Conservation (phyloP, 2,329 filamentous ascomycete genomes). For the Orbilia oligospora region DNA sequence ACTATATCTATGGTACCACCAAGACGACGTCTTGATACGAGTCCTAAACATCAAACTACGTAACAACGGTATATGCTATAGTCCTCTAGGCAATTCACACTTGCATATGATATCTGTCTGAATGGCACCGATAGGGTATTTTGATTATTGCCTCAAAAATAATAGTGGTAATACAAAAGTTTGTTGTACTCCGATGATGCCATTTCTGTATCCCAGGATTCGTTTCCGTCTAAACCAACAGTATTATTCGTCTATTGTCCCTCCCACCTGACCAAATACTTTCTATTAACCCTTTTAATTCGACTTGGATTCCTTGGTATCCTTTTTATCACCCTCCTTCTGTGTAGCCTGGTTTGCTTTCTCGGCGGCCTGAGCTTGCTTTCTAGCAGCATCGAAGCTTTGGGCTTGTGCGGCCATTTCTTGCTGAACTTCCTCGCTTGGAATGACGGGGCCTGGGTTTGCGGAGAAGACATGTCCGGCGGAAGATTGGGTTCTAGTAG, state of each 20-base stretch:
- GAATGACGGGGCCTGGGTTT: conserved; percentile 38
- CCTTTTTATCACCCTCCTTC: conserved; percentile 28
- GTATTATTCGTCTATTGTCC: background rate
- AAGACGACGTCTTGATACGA: too few species aligned
- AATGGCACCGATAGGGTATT: background rate
- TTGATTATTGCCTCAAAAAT: background rate
- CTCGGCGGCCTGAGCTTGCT: conserved; percentile 15
- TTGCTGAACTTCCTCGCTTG: conserved; percentile 25
- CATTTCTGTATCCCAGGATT: background rate
- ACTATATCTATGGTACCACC: too few species aligned
- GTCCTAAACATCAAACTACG: too few species aligned
- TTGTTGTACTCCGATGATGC: background rate
- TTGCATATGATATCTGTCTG: background rate
- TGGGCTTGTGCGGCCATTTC: conserved; percentile 36
- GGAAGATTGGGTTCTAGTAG: conserved; percentile 1
- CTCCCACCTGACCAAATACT: background rate
- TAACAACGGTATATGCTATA: too few species aligned
- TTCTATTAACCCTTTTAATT: background rate
- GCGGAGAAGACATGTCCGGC: conserved; percentile 27
- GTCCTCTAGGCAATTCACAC: too few species aligned
- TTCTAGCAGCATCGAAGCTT: conserved; percentile 14
- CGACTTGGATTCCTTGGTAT: conserved; percentile 33
- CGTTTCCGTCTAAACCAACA: background rate
- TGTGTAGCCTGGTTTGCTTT: conserved; percentile 17
- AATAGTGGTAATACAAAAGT: background rate